Base-by-base conservation (phyloP, 2,329 filamentous ascomycete species). In the Cryphonectria naterciae region DNA sequence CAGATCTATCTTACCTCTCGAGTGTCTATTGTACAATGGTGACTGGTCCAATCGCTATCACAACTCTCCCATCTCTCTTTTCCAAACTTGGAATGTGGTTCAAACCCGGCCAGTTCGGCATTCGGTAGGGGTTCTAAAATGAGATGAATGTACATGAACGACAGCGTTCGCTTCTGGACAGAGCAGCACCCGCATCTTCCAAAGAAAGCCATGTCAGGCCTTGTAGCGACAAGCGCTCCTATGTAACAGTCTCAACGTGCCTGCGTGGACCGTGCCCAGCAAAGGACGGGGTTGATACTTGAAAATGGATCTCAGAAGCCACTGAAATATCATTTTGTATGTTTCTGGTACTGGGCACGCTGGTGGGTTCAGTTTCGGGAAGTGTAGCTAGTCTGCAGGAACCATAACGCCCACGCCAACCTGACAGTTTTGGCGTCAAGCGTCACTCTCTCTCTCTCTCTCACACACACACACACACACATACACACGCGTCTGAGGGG, bases 321-420 rank as follows among this genome's bases (percentile, higher is more conserved):
- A 28, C 43, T 65, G 15, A 52, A 6, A 65, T 17, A 28, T 65
- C 28, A 32, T 37, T n/a, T 35, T 32, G 22, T 41, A 49, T 17
- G 32, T 49, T 43, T 52, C 25, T 28, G 62, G 32, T 22, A 43
- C 1, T 17, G 41, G 62, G 28, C 28, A 32, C 28, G 28, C 28
- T 32, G 28, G 28, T 32, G 28, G 41, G 41, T 49, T 28, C 41
- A 32, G 41, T 22, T 11, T 32, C 25, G 41, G 32, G 32, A 54
- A 62, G 41, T 28, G 41, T 43, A 39, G 6, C 41, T 41, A 28
- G 28, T 28, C 56, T 68, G 66, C 56, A 68, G 66, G 66, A 68
- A 68, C 66, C 66, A 58, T 52, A 63, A 68, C 32, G 56, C 28
- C 19, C 58, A 28, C 10, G 39, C 58, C 28, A 63, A 41, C 19